Evolutionary conservation across 768 basidiomycete genomes (phyloP).

Genomic region (Ramaria sp.): DNA sequence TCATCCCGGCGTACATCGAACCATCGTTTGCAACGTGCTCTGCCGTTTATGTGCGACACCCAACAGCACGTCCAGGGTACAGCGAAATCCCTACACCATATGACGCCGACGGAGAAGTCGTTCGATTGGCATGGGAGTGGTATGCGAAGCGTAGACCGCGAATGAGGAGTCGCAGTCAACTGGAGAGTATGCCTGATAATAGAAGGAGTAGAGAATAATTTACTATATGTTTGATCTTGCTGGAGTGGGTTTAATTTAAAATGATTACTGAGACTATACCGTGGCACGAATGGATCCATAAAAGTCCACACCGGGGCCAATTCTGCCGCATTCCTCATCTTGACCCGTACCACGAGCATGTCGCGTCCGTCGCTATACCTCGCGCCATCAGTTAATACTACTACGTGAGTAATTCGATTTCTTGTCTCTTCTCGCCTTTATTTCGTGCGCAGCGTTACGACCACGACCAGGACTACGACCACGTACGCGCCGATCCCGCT

Average conservation of each 20-base stretch:
- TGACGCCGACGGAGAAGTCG: slow-evolving; percentile 88
- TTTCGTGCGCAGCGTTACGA: slow-evolving; percentile 53
- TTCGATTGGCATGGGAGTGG: slow-evolving; percentile 95
- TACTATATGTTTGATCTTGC: too few relatives aligned
- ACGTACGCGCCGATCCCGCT: slow-evolving; percentile 82
- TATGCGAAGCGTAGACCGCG: slow-evolving; percentile 64
- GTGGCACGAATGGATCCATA: background rate
- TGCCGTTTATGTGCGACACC: slow-evolving; percentile 87
- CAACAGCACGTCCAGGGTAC: slow-evolving; percentile 92
- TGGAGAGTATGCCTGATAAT: slow-evolving; percentile 58
- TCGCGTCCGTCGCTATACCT: slow-evolving; percentile 61
- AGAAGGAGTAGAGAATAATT: slow-evolving; percentile 24
- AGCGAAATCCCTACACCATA: slow-evolving; percentile 94
- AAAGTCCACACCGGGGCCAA: slow-evolving; percentile 8
- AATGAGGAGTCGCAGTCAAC: slow-evolving; percentile 52
- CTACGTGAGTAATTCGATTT: slow-evolving; percentile 46
- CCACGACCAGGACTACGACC: slow-evolving; percentile 86
- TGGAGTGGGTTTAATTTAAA: too few relatives aligned
- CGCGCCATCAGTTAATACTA: slow-evolving; percentile 76
- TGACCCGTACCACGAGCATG: slow-evolving; percentile 41
- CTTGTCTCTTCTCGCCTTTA: slow-evolving; percentile 14
- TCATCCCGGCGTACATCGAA: slow-evolving; percentile 87
- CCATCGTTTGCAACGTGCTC: slow-evolving; percentile 83
- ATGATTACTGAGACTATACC: background rate
- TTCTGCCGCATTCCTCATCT: slow-evolving; percentile 2